These are phyloP conservation scores for Cicer judaicum DNA, from an alignment of 306 rosid species.

Conservation along the genomic window DNA sequence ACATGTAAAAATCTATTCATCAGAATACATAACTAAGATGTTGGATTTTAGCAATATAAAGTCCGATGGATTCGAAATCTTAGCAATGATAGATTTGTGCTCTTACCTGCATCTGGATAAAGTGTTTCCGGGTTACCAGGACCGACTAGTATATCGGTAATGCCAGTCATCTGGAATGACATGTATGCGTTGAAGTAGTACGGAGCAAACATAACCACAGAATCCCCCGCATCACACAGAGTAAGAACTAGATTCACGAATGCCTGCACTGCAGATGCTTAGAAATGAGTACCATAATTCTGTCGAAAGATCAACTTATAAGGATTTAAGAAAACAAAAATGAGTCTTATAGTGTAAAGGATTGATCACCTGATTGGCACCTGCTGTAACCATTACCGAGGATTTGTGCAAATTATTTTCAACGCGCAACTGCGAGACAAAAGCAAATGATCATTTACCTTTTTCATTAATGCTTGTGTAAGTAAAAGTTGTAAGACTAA, in stretches of 20 bases:
- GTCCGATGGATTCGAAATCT: slow-evolving; percentile 1
- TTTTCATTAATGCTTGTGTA: slow-evolving; percentile 54
- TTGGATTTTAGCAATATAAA: slow-evolving; percentile 28
- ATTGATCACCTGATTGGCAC: slow-evolving; percentile 94
- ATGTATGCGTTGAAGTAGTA: slow-evolving; percentile 93
- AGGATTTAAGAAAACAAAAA: not conserved
- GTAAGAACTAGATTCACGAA: slow-evolving; percentile 94
- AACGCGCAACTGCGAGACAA: slow-evolving; percentile 62
- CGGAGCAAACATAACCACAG: slow-evolving; percentile 90
- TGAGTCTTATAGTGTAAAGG: not conserved
- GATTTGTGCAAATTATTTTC: slow-evolving; percentile 88
- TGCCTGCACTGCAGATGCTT: slow-evolving; percentile 70
- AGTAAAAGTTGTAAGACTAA: not conserved
- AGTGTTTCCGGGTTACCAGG: slow-evolving; percentile 79
- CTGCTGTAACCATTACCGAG: slow-evolving; percentile 96
- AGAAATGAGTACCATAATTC: slow-evolving; percentile 26
- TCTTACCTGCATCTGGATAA: slow-evolving; percentile 87
- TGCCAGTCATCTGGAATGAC: slow-evolving; percentile 96
- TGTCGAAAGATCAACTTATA: slow-evolving; percentile 20
- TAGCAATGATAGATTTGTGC: not conserved
- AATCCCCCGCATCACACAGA: slow-evolving; percentile 92
- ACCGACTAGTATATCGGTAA: slow-evolving; percentile 85
- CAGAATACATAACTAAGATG: not conserved
- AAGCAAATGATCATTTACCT: slow-evolving; percentile 56
- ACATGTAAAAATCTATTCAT: not conserved